Evolutionary conservation across 345 rosid genomes (phyloP).

Genomic region (Garcia nutans): DNA sequence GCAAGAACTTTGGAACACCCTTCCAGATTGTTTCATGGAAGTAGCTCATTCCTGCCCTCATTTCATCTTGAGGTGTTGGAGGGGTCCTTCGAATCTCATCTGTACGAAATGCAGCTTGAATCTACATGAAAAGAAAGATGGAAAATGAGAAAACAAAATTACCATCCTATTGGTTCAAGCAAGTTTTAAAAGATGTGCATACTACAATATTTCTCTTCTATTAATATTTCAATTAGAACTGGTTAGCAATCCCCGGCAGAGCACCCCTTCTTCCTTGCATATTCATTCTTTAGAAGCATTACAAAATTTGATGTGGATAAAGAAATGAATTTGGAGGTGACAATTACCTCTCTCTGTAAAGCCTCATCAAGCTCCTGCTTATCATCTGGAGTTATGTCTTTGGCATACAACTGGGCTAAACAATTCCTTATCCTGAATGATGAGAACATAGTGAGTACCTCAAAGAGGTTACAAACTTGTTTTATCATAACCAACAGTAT

Average conservation of each 20-base stretch:
- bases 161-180: background rate
- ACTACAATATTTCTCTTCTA: background rate
- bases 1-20: constrained; percentile 96
- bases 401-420: constrained; percentile 84
- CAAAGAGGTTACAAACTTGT: background rate
- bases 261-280: background rate
- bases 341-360: constrained; percentile 79
- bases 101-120: constrained; percentile 99
- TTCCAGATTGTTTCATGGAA: constrained; percentile 99
- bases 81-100: constrained; percentile 98
- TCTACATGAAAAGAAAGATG: constrained; percentile 38
- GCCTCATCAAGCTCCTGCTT: constrained; percentile 99
- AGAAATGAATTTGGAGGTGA: background rate
- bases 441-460: background rate
- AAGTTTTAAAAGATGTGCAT: background rate
- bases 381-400: constrained; percentile 95
- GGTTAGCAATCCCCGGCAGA: no score
- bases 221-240: no score
- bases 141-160: background rate
- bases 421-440: constrained; percentile 75
- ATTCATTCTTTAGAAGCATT: background rate
- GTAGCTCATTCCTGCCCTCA: constrained; percentile 99
- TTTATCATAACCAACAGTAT: background rate
- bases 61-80: constrained; percentile 98
- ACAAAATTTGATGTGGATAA: constrained; percentile 3